Percentiles rank a stretch among this genome's conserved stretches.
Evolutionary conservation across 2,329 filamentous ascomycete genomes (phyloP).

Genomic region (Periconia sp.): DNA sequence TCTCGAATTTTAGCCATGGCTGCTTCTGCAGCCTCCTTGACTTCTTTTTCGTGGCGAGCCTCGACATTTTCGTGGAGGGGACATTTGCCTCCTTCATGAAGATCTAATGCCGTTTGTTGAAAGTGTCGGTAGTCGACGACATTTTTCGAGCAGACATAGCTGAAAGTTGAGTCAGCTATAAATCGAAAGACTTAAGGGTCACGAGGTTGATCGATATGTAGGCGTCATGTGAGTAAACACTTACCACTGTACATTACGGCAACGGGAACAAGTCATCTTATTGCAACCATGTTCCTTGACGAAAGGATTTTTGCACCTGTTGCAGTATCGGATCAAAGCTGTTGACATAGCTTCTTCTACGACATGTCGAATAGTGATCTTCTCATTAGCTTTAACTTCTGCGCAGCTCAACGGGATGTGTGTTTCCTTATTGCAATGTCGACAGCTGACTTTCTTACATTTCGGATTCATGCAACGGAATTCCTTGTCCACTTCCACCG

Average conservation of each 20-base stretch:
- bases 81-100: constrained; percentile 55
- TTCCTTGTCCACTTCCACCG: constrained; percentile 71
- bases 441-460: constrained; percentile 62
- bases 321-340: constrained; percentile 79
- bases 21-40: constrained; percentile 65
- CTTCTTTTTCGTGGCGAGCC: constrained; percentile 67
- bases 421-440: constrained; percentile 68
- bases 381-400: constrained; percentile 66
- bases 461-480: constrained; percentile 73
- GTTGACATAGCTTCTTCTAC: constrained; percentile 87
- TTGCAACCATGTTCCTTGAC: constrained; percentile 83
- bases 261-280: constrained; percentile 77
- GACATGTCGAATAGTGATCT: constrained; percentile 65
- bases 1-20: constrained; percentile 62
- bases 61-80: constrained; percentile 70
- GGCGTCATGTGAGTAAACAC: constrained; percentile 16
- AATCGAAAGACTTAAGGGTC: no score
- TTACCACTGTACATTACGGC: constrained; percentile 61
- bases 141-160: constrained; percentile 73
- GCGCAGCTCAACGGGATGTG: constrained; percentile 77
- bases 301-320: constrained; percentile 73
- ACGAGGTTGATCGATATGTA: no score
- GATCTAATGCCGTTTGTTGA: constrained; percentile 51
- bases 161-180: no score
- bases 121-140: constrained; percentile 75